phyloP scores from a whole-genome alignment of 192 early-diverging fungal species.

The Pilobolus umbonatus region DNA sequence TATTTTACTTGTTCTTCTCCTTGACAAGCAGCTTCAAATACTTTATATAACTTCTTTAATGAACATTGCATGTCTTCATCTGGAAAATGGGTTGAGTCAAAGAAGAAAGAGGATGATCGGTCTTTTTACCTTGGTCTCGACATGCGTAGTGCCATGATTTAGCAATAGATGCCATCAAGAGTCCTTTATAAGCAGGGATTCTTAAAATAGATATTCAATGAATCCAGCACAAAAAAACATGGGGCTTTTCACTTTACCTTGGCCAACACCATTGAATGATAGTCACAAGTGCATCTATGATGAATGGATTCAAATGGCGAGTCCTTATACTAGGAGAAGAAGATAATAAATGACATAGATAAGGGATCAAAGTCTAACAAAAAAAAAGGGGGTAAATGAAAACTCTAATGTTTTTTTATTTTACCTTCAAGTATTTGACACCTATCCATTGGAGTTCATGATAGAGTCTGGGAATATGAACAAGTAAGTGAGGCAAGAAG shows the following conservation, averaged over 20 bases:
- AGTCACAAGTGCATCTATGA: background rate
- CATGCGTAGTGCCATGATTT: constrained; percentile 12
- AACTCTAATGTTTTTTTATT: no score
- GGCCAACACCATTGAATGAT: constrained; percentile 12
- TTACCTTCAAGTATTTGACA: constrained; percentile 2
- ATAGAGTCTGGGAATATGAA: background rate
- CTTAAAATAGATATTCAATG: background rate
- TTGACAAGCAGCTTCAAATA: constrained; percentile 10
- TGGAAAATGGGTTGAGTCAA: background rate
- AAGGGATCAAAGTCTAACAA: no score
- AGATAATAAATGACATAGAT: no score
- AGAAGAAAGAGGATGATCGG: no score
- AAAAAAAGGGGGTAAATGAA: background rate
- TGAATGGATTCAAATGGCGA: background rate
- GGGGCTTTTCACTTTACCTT: background rate
- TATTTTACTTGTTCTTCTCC: background rate
- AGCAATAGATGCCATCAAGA: constrained; percentile 8
- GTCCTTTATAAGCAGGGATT: constrained; percentile 6
- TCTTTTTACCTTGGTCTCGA: background rate
- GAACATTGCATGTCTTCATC: background rate
- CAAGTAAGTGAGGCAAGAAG: background rate
- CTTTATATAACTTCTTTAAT: constrained; percentile 6
- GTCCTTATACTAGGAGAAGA: background rate
- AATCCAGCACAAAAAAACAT: background rate
- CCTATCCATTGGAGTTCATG: background rate